Evolutionary conservation across 75 land plant species (phyloP).

Genomic region (Picea sitchensis): DNA sequence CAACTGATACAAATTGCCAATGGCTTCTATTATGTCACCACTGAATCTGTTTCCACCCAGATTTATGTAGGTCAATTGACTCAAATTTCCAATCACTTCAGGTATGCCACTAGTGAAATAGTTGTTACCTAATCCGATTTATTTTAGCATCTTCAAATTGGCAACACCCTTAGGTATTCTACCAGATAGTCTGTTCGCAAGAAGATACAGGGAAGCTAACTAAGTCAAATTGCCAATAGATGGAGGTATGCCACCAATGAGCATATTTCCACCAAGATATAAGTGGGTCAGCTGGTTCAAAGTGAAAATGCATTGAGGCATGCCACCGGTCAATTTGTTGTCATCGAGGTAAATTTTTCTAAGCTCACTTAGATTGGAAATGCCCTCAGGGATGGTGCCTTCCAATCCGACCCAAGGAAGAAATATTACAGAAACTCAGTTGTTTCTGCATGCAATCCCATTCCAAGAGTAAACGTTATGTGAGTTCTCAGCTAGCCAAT

Average conservation of each 20-base stretch:
- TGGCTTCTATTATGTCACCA: constrained; percentile 42
- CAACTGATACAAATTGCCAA: constrained; percentile 44
- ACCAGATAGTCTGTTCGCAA: constrained; percentile 44
- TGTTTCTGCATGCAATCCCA: too few relatives aligned
- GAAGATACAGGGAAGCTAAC: constrained; percentile 38
- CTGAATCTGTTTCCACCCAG: constrained; percentile 43
- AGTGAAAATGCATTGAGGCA: constrained; percentile 50
- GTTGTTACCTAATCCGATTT: constrained; percentile 40
- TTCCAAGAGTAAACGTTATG: too few relatives aligned
- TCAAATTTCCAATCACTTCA: constrained; percentile 40
- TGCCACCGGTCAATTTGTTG: constrained; percentile 46
- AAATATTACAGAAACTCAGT: too few relatives aligned
- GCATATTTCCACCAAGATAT: constrained; percentile 35
- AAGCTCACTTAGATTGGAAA: constrained; percentile 42
- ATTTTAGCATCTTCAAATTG: constrained; percentile 30
- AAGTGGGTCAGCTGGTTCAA: constrained; percentile 30
- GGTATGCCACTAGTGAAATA: constrained; percentile 35
- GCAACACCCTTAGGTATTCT: constrained; percentile 35
- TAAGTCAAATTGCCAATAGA: constrained; percentile 46
- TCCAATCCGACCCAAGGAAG: too few relatives aligned
- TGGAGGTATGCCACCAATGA: constrained; percentile 33
- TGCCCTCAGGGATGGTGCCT: constrained; percentile 38
- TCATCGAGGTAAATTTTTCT: constrained; percentile 34
- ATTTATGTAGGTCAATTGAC: constrained; percentile 35
- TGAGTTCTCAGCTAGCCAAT: too few relatives aligned